Conservation (phyloP, 2,329 filamentous ascomycete species). For the Aspergillus unguis region DNA sequence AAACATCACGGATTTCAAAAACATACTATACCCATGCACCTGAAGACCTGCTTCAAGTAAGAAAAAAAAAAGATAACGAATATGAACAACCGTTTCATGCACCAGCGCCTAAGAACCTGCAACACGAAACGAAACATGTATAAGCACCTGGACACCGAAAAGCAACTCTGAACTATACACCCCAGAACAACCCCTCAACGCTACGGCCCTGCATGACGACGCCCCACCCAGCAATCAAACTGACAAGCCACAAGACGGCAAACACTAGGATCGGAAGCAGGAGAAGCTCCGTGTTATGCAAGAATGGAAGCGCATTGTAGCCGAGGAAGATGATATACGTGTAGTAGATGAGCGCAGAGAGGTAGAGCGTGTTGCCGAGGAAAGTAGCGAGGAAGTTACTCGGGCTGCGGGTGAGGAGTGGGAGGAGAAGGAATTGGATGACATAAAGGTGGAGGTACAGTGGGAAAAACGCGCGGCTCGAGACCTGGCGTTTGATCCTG, state of each 20-base stretch:
- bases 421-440: constrained; percentile 65
- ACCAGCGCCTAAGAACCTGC: constrained; percentile 22
- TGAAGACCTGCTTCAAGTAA: neutral
- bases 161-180: constrained; percentile 27
- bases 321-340: constrained; percentile 67
- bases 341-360: constrained; percentile 64
- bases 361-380: constrained; percentile 63
- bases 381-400: constrained; percentile 49
- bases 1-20: neutral
- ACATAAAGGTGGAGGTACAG: constrained; percentile 66
- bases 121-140: neutral
- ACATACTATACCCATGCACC: constrained; percentile 2
- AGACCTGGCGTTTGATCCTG: constrained; percentile 42
- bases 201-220: constrained; percentile 44
- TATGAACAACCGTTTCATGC: constrained; percentile 15
- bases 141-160: neutral
- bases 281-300: constrained; percentile 65
- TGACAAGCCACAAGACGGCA: constrained; percentile 57
- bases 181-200: constrained; percentile 45
- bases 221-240: constrained; percentile 47
- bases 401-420: constrained; percentile 48
- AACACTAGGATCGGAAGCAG: constrained; percentile 61
- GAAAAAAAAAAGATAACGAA: neutral
- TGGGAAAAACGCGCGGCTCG: constrained; percentile 65
- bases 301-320: constrained; percentile 65